A percentile compares a stretch with the other conserved stretches of the same genome.
phyloP scores from a whole-genome alignment of 106 monocot species.

The Dendrobium chrysotoxum region DNA sequence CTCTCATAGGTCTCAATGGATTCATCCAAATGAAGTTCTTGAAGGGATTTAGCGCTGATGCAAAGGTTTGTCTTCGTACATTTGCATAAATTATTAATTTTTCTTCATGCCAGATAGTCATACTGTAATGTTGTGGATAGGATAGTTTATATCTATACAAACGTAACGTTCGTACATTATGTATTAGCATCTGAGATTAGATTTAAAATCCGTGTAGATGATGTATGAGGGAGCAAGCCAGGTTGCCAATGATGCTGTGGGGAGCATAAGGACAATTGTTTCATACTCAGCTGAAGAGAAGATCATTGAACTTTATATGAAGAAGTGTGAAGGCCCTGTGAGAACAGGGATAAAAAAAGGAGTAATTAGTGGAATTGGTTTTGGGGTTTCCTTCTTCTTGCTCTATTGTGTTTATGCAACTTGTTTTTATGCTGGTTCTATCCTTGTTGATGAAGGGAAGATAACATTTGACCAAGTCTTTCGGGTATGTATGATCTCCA shows the following conservation, averaged over 20 bases:
- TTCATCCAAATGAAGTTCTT: conserved; percentile 44
- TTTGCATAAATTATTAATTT: background rate
- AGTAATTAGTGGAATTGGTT: background rate
- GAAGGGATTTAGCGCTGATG: conserved; percentile 50
- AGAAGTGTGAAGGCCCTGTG: background rate
- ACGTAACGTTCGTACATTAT: no score
- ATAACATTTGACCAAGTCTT: conserved; percentile 1
- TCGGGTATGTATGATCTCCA: background rate
- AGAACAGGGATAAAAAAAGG: background rate
- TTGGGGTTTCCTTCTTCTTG: background rate
- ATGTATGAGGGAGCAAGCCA: conserved; percentile 4
- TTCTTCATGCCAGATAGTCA: no score
- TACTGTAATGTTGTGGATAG: no score
- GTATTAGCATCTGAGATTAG: background rate
- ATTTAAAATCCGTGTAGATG: background rate
- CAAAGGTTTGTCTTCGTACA: conserved; percentile 25
- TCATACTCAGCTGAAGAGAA: conserved; percentile 12
- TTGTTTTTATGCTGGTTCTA: background rate
- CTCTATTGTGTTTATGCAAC: background rate
- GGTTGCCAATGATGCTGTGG: background rate
- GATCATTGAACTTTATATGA: background rate
- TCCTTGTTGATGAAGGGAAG: background rate
- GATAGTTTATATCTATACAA: no score
- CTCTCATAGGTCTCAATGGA: conserved; percentile 39
- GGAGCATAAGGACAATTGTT: conserved; percentile 7